Percentiles rank a stretch among this genome's conserved stretches.
Evolutionary conservation across 805 yeast species (phyloP).

Genomic region (Ascoidea rubescens): DNA sequence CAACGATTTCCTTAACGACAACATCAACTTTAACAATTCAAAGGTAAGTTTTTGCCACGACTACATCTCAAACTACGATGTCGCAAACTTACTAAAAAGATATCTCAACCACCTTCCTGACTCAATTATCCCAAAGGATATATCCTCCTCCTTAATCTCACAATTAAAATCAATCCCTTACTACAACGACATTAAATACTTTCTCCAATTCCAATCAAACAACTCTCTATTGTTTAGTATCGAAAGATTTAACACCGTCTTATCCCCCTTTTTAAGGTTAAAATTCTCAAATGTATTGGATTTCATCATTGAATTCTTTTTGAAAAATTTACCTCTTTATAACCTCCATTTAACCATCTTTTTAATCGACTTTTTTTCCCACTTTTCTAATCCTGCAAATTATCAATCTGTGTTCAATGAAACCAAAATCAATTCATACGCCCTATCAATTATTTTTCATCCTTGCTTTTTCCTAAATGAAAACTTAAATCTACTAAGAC

Average conservation of each 20-base stretch:
- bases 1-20: not conserved
- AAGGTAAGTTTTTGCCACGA: not conserved
- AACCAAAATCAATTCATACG: not conserved
- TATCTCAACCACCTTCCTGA: slow-evolving; percentile 82
- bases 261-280: too few relatives aligned
- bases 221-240: not conserved
- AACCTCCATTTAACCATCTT: not conserved
- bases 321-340: too few relatives aligned
- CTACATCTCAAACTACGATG: slow-evolving; percentile 66
- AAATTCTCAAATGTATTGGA: too few relatives aligned
- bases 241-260: not conserved
- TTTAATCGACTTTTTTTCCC: too few relatives aligned
- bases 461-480: not conserved
- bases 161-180: slow-evolving; percentile 2
- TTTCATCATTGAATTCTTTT: too few relatives aligned
- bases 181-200: not conserved
- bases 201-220: too few relatives aligned
- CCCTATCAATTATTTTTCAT: not conserved
- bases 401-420: not conserved
- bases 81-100: slow-evolving; percentile 79
- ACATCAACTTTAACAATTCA: not conserved
- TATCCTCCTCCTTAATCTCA: slow-evolving; percentile 12
- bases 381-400: too few relatives aligned
- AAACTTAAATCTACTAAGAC: too few relatives aligned
- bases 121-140: slow-evolving; percentile 58